Evolutionary conservation across 1,284 basidiomycete genomes (phyloP), one percentile per base, ranked within the genome.

Genomic region (Naganishia sp.): DNA sequence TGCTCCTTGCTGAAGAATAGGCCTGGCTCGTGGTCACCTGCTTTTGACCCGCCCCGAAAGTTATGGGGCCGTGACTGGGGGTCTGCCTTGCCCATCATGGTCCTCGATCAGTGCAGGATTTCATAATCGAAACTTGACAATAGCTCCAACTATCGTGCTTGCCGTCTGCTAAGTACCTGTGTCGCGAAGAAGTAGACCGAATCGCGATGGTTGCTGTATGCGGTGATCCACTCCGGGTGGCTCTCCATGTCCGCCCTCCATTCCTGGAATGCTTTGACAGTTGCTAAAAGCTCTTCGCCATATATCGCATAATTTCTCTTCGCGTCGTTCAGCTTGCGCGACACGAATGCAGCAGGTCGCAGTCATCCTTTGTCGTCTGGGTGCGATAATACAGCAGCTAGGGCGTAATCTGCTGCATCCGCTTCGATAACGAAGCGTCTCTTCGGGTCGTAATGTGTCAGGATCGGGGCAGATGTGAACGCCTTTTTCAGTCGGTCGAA

Each of bases 271-370:
- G 79, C 72, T 21, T 72, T 28, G 2, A 84, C 76, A 16, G 84
- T 80, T 0, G 80, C 80, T 0, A 84, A 68, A 46, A 86, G 63
- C 74, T 86, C 83, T 63, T 80, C 75, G 69, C 86, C 81, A 18
- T 83, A 79, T 43, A 82, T 81, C 23, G 80, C 75, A 70, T 84
- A 85, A 15, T 46, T 46, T 3, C 6, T 5, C 21, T 46, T 15
- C 7, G 2, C 44, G 6, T 46, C 21, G 16, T 46, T 21, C 7
- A 46, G 6, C 21, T 46, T 46, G 1, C 44, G 15, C 5, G 44
- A 46, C 7, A 9, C 6, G 44, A 9, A 46, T 21, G 44, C 44
- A 7, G 16, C 15, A 6, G 44, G 44, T 16, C 16, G 44, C 5
- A 46, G 44, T 6, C 15, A 15, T 6, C 44, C 44, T n/a, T 49